Percentiles rank a stretch among this genome's conserved stretches.
phyloP scores from a whole-genome alignment of 768 basidiomycete genomes.

The Russula olivacea region DNA sequence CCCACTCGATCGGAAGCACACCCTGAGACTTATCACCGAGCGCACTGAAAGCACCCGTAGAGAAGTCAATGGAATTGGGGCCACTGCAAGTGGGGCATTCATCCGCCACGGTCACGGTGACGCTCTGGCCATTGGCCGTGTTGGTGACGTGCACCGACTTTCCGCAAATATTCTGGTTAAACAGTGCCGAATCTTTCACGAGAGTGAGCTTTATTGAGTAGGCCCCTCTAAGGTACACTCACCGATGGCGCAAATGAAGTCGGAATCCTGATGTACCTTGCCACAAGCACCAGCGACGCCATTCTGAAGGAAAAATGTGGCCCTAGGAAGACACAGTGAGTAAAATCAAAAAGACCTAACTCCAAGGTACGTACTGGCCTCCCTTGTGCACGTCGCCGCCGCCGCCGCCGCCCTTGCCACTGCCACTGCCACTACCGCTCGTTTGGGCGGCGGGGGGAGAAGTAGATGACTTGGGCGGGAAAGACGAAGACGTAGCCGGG shows the following conservation, averaged over 20 bases:
- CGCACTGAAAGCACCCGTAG: constrained; percentile 54
- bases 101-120: constrained; percentile 65
- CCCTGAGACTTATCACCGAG: constrained; percentile 33
- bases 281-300: constrained; percentile 82
- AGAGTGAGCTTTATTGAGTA: neutral
- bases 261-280: constrained; percentile 46
- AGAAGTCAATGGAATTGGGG: constrained; percentile 66
- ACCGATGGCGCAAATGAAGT: constrained; percentile 60
- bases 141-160: constrained; percentile 58
- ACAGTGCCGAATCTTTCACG: constrained; percentile 43
- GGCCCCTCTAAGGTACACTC: constrained; percentile 21
- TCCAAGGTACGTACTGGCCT: constrained; percentile 4
- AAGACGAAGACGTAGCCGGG: neutral
- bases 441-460: constrained; percentile 3
- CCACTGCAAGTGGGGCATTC: constrained; percentile 61
- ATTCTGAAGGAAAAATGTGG: constrained; percentile 42
- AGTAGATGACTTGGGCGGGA: neutral
- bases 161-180: constrained; percentile 64
- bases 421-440: neutral
- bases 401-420: neutral
- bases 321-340: constrained; percentile 27
- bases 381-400: neutral
- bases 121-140: constrained; percentile 48
- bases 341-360: neutral
- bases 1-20: constrained; percentile 48